phyloP scores from a whole-genome alignment of 208 protist genomes.

The Trypanosoma melophagium region DNA sequence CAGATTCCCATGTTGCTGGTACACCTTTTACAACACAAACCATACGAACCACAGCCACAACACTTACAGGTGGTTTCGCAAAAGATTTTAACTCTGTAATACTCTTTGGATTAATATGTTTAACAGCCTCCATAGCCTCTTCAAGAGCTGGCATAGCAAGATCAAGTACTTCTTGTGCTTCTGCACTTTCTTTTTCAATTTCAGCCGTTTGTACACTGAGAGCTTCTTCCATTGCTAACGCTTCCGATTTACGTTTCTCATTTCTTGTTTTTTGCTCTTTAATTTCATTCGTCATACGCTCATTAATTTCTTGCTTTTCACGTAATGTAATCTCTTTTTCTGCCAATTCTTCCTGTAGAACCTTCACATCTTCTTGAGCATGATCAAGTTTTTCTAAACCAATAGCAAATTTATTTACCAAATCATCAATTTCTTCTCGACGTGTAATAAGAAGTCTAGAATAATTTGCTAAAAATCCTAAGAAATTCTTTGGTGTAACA shows the following conservation, averaged over 20 bases:
- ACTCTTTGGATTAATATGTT: slow-evolving; percentile 94
- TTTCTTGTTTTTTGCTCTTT: slow-evolving; percentile 88
- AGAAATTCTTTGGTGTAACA: slow-evolving; percentile 99
- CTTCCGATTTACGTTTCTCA: slow-evolving; percentile 87
- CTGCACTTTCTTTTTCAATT: slow-evolving; percentile 90
- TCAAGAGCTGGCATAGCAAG: slow-evolving; percentile 96
- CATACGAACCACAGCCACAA: slow-evolving; percentile 96
- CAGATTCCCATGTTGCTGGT: slow-evolving; percentile 86
- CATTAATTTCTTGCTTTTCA: slow-evolving; percentile 93
- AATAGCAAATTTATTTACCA: slow-evolving; percentile 94
- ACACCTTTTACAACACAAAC: slow-evolving; percentile 92
- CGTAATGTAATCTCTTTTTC: slow-evolving; percentile 94
- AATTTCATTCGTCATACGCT: slow-evolving; percentile 92
- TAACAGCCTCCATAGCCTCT: slow-evolving; percentile 95
- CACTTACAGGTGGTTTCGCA: slow-evolving; percentile 92
- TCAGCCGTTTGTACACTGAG: slow-evolving; percentile 89
- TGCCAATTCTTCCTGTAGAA: slow-evolving; percentile 93
- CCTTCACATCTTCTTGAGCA: slow-evolving; percentile 95
- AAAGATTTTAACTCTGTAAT: slow-evolving; percentile 98
- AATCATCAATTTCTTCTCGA: slow-evolving; percentile 92
- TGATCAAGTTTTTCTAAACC: slow-evolving; percentile 96
- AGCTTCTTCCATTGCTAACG: slow-evolving; percentile 90
- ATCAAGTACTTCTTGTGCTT: slow-evolving; percentile 94
- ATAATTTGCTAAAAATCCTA: slow-evolving; percentile 98
- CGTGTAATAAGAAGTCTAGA: slow-evolving; percentile 91